Evolutionary conservation across 371 early-diverging fungal species (phyloP), one percentile per base, ranked within the genome.

Genomic region (Mucor ambiguus): DNA sequence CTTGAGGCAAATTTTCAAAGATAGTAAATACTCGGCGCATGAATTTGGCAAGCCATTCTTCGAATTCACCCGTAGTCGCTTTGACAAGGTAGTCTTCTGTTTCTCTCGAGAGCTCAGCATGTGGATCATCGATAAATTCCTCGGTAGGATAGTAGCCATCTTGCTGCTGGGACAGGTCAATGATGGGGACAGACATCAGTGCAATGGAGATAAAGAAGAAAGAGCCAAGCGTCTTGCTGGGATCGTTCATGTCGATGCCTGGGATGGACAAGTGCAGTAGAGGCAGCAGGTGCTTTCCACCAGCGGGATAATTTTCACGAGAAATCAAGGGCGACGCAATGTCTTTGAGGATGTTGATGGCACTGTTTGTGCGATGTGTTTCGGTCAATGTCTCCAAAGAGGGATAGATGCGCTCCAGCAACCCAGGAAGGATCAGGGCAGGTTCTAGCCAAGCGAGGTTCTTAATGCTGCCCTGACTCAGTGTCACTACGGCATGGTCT

Each of bases 221-320:
- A 0, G 96, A 83, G 22, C 85, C 77, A 56, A 85, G 82, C 2
- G 96, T 86, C 75, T 96, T 97, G 48, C 76, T 76, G 1, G 92
- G 89, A 63, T 97, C 97, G 70, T 96, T 96, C 76, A 94, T 81
- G 68, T 97, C 96, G 24, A 97, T 91, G 18, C 96, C 97, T 0
- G 96, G 96, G 10, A 94, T 85, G 1, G 87, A 85, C 2, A 95
- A 76, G 52, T 88, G 86, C 41, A 97, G 73, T 54, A 97, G 74
- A 7, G 90, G 87, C 0, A 88, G 67, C 0, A 97, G 63, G 64
- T 96, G 93, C 66, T 88, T 88, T 7, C 90, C 96, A n/a, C 97
- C 97, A 29, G 87, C 84, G 4, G 95, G 91, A 70, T 90, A 96
- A 68, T 90, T 85, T 0, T 80, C 71, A 4, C 92, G 85, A 59